Conservation (phyloP, 2,329 filamentous ascomycete species). For the Trichoderma sp. region DNA sequence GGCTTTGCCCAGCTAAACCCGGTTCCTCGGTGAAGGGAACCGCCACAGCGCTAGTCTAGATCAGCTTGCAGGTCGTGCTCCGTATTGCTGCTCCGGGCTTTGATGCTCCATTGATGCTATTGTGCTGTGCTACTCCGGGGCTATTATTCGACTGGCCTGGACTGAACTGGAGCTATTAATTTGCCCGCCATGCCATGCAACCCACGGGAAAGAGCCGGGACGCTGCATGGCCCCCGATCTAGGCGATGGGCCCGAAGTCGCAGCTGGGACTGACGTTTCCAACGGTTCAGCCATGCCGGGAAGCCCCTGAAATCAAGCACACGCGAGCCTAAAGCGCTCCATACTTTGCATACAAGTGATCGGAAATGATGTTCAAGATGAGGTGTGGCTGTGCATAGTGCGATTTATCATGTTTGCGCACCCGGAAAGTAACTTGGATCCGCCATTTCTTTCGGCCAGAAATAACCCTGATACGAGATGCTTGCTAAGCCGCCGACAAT, state of each 20-base stretch:
- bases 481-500: background rate
- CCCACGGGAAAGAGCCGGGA: constrained; percentile 20
- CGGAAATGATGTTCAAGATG: background rate
- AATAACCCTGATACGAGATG: background rate
- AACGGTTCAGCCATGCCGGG: background rate
- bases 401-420: background rate
- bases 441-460: background rate
- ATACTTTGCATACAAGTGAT: background rate
- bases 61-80: constrained; percentile 9
- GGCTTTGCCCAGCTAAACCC: background rate
- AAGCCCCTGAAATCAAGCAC: background rate
- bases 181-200: background rate
- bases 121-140: background rate
- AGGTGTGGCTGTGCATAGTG: background rate
- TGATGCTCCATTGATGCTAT: background rate
- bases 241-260: background rate
- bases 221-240: background rate
- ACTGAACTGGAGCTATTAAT: background rate
- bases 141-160: background rate
- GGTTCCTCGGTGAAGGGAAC: constrained; percentile 9
- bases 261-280: background rate
- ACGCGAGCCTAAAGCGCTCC: background rate
- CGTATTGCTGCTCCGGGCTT: background rate
- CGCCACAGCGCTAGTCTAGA: background rate
- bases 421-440: background rate